Conservation (phyloP, 2,329 filamentous ascomycete species). For the Monosporascus sp. region DNA sequence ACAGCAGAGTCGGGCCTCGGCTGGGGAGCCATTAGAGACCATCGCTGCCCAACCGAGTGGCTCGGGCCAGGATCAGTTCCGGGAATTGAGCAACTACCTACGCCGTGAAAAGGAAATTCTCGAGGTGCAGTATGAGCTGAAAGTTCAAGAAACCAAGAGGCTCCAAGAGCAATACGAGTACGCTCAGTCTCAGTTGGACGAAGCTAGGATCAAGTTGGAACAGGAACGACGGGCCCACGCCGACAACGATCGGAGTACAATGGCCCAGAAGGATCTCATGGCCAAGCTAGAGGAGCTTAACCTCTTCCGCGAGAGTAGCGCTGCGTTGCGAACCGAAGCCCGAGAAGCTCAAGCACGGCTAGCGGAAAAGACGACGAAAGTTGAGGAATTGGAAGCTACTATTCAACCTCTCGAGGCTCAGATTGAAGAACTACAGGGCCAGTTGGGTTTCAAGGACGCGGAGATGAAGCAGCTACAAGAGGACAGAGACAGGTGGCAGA, state of each 20-base stretch:
- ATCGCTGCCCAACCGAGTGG: constrained; percentile 47
- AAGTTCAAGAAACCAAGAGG: constrained; percentile 80
- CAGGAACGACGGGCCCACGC: constrained; percentile 76
- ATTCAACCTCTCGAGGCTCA: constrained; percentile 78
- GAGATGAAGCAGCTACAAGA: constrained; percentile 86
- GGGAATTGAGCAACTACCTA: constrained; percentile 87
- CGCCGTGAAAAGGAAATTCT: constrained; percentile 96
- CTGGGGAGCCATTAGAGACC: constrained; percentile 47
- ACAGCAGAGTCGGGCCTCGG: constrained; percentile 64
- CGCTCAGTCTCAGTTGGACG: constrained; percentile 80
- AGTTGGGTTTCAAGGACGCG: constrained; percentile 74
- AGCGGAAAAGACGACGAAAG: constrained; percentile 64
- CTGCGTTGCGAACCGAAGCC: constrained; percentile 81
- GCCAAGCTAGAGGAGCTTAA: constrained; percentile 95
- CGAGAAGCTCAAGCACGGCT: constrained; percentile 73
- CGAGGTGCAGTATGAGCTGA: constrained; percentile 91
- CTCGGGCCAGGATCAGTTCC: constrained; percentile 66
- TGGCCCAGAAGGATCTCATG: constrained; percentile 85
- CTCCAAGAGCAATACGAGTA: constrained; percentile 88
- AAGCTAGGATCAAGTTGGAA: constrained; percentile 80
- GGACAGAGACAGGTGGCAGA: constrained; percentile 91
- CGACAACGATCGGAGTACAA: constrained; percentile 65
- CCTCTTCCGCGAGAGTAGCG: constrained; percentile 89
- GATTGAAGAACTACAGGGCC: constrained; percentile 76
- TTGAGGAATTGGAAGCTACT: constrained; percentile 68